A percentile compares a stretch with the other conserved stretches of the same genome.
Evolutionary conservation across 108 stramenopile genomes (phyloP).

Genomic region (Mediolabrus comicus): DNA sequence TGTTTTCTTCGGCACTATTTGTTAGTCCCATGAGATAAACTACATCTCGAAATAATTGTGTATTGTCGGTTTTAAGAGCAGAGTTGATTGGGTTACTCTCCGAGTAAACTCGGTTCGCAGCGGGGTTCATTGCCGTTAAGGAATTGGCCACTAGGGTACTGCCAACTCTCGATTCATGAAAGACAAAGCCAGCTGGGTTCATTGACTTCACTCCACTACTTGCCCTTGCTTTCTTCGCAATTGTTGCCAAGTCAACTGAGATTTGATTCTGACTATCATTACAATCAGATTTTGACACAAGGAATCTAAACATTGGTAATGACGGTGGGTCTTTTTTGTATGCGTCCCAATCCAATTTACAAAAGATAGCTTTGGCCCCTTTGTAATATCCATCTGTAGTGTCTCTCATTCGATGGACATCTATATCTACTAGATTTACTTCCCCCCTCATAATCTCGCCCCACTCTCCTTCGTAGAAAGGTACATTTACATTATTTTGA

Average conservation of each 20-base stretch:
- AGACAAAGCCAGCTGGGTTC: slow-evolving; percentile 78
- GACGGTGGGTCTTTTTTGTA: slow-evolving; percentile 59
- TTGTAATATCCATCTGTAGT: slow-evolving; percentile 3
- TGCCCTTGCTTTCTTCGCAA: slow-evolving; percentile 36
- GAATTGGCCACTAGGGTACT: slow-evolving; percentile 92
- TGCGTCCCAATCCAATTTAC: slow-evolving; percentile 61
- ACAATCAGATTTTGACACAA: slow-evolving; percentile 28
- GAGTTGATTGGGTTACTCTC: slow-evolving; percentile 70
- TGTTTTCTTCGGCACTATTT: slow-evolving; percentile 29
- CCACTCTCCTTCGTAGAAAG: background rate
- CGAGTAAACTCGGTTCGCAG: slow-evolving; percentile 68
- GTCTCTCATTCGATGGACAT: background rate
- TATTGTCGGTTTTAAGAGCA: slow-evolving; percentile 60
- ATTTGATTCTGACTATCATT: slow-evolving; percentile 14
- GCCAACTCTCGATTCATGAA: slow-evolving; percentile 94
- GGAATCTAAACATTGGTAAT: slow-evolving; percentile 26
- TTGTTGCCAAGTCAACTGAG: slow-evolving; percentile 44
- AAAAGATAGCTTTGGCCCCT: slow-evolving; percentile 62
- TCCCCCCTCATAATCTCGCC: slow-evolving; percentile 1
- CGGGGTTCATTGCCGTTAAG: slow-evolving; percentile 72
- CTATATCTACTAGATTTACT: background rate
- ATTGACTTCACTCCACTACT: slow-evolving; percentile 15
- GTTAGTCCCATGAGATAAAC: slow-evolving; percentile 76
- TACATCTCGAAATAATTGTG: slow-evolving; percentile 63
- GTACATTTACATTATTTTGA: background rate